Evolutionary conservation across 2,329 filamentous ascomycete species (phyloP).

Genomic region (Monilinia laxa): DNA sequence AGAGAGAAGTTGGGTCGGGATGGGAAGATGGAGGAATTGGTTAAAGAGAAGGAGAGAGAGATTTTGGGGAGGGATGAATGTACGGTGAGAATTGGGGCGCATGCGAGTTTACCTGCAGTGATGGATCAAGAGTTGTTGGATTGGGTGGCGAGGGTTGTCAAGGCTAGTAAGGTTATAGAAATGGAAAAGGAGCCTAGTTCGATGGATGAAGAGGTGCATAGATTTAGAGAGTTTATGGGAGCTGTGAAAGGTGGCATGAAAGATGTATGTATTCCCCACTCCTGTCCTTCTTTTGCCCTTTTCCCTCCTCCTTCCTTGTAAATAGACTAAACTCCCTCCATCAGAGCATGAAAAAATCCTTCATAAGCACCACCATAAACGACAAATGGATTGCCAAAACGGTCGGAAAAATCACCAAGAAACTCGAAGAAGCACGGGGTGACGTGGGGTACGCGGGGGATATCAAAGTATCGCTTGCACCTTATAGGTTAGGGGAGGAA

Average conservation of each 20-base stretch:
- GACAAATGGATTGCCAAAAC: conserved; percentile 56
- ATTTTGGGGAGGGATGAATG: conserved; percentile 48
- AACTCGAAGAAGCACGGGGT: conserved; percentile 49
- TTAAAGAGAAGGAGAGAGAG: conserved; percentile 36
- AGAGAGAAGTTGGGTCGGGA: conserved; percentile 31
- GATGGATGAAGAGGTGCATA: conserved; percentile 38
- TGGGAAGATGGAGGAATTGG: conserved; percentile 46
- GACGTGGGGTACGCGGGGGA: conserved; percentile 52
- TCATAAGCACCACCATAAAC: conserved; percentile 49
- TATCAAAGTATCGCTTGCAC: conserved; percentile 43
- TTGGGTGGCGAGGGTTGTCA: conserved; percentile 55
- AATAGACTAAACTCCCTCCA: not conserved
- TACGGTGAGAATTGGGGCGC: conserved; percentile 48
- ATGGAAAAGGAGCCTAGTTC: conserved; percentile 46
- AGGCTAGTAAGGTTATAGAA: conserved; percentile 57
- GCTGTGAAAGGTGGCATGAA: conserved; percentile 48
- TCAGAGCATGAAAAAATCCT: conserved; percentile 39
- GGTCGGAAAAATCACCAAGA: conserved; percentile 51
- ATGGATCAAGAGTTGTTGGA: conserved; percentile 54
- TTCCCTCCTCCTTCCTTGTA: too few species aligned
- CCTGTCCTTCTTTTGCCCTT: not conserved
- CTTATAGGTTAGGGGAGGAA: conserved; percentile 29
- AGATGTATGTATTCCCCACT: conserved; percentile 15
- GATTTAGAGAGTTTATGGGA: conserved; percentile 32
- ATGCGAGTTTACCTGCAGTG: conserved; percentile 49